Percentiles rank a stretch among this genome's conserved stretches.
These are phyloP conservation scores for Phialocephala subalpina DNA, from an alignment of 2,329 filamentous ascomycete species.

Conservation along the genomic window DNA sequence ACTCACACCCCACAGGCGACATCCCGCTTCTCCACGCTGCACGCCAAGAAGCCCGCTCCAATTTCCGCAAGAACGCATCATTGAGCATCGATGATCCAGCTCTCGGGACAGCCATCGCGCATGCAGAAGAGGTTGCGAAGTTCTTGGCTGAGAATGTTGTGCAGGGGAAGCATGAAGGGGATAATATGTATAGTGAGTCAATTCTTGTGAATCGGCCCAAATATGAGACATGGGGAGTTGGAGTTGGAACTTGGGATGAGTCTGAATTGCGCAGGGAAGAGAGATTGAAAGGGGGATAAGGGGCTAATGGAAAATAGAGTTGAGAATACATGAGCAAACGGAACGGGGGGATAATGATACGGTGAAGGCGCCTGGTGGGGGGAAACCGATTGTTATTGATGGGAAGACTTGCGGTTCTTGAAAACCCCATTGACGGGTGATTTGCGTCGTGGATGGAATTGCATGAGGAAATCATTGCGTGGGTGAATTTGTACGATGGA, in stretches of 20 bases:
- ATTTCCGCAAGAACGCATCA: slow-evolving; percentile 74
- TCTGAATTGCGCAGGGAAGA: neutral
- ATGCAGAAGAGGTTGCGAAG: slow-evolving; percentile 83
- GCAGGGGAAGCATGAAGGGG: slow-evolving; percentile 68
- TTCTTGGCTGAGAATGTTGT: slow-evolving; percentile 87
- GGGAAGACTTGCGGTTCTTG: slow-evolving; percentile 45
- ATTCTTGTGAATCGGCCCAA: neutral
- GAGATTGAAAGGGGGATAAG: neutral
- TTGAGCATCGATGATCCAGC: slow-evolving; percentile 66
- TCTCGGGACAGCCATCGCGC: slow-evolving; percentile 70
- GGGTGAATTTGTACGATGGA: neutral
- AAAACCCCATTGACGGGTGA: too few relatives aligned
- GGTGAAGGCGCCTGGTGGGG: slow-evolving; percentile 67
- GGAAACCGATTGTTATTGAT: slow-evolving; percentile 45
- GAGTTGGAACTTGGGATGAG: neutral
- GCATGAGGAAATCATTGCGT: neutral
- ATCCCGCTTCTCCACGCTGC: slow-evolving; percentile 72
- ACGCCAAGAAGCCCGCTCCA: slow-evolving; percentile 72
- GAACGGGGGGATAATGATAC: slow-evolving; percentile 94
- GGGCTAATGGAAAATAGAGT: slow-evolving; percentile 58
- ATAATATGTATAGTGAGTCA: slow-evolving; percentile 70
- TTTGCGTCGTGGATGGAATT: neutral
- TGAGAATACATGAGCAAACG: slow-evolving; percentile 89
- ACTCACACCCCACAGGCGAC: slow-evolving; percentile 67
- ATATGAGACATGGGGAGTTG: neutral